Base-by-base conservation (phyloP, 1,284 basidiomycete genomes). In the Ganoderma resinaceum region DNA sequence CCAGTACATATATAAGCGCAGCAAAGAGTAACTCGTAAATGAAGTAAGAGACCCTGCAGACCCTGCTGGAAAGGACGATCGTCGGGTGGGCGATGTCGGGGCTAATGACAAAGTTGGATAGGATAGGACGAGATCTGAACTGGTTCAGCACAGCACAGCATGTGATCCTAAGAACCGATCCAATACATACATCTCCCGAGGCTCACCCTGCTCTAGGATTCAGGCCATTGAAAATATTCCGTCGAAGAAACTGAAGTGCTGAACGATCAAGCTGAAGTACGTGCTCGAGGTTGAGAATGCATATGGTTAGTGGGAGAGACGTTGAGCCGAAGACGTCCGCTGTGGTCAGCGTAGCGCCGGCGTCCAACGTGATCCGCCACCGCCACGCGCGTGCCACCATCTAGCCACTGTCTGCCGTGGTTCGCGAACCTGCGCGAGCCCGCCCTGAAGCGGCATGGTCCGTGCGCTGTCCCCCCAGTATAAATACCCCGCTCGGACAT, bases 361-460 rank as follows among this genome's bases (percentile, higher is more conserved):
- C 46, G 26, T 29, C 23, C 43, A 18, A 43, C 29, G 49, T 16
- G 23, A 16, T n/a, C n/a, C n/a, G n/a, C n/a, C n/a, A n/a, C 23
- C 9, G 14, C 52, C 64, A 49, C 64, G 59, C 37, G 58, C 3
- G 59, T 52, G 33, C 46, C 26, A 37, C n/a, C 26, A 1, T 49
- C 57, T 12, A 8, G 26, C 46, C 63, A 18, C 43, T 31, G 40
- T 57, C 35, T 14, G 35, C 5, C 38, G 33, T 49, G 16, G 2
- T 14, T 1, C 55, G 42, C 61, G 0, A 12, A 33, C 40, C n/a
- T 5, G 18, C 20, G 57, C 20, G 26, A 58, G 67, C 72, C 69
- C 73, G 69, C 76, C 75, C 73, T 76, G 66, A 76, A 73, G 66
- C 58, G 33, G n/a, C 49, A 20, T 78, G 78, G 78, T 75, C 78